Evolutionary conservation across 1,284 basidiomycete species (phyloP).

Genomic region (Cryptococcus wingfieldii): DNA sequence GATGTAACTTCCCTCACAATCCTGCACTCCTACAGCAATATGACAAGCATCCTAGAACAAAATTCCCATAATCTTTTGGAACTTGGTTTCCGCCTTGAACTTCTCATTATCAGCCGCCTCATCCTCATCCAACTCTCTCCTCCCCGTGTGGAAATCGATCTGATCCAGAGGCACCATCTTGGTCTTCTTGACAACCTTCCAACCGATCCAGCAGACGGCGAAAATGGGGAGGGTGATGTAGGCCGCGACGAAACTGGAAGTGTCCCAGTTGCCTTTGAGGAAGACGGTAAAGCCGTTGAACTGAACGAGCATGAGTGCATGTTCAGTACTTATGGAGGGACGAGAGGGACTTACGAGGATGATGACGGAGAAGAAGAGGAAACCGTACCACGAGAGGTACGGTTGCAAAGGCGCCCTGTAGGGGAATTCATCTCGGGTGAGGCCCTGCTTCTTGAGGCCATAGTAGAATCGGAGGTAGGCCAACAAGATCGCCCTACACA

Average conservation of each 20-base stretch:
- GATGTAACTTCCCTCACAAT: not conserved
- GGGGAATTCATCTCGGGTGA: slow-evolving; percentile 55
- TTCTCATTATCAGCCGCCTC: slow-evolving; percentile 46
- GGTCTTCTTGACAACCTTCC: slow-evolving; percentile 58
- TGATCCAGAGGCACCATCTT: slow-evolving; percentile 54
- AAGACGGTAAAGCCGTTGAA: slow-evolving; percentile 54
- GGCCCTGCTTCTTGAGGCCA: slow-evolving; percentile 58
- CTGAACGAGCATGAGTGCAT: slow-evolving; percentile 1
- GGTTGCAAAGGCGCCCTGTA: slow-evolving; percentile 60
- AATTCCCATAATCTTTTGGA: slow-evolving; percentile 20
- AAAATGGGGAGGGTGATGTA: slow-evolving; percentile 58
- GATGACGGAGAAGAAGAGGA: slow-evolving; percentile 16
- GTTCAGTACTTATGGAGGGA: not conserved
- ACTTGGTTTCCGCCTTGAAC: slow-evolving; percentile 22
- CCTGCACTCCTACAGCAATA: not conserved
- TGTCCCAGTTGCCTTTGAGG: slow-evolving; percentile 57
- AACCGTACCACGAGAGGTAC: slow-evolving; percentile 46
- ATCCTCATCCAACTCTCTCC: slow-evolving; percentile 60
- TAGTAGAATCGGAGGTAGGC: slow-evolving; percentile 71
- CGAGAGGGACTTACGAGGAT: slow-evolving; percentile 8
- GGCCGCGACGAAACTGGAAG: slow-evolving; percentile 42
- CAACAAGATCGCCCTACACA: slow-evolving; percentile 58
- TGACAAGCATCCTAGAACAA: slow-evolving; percentile 25
- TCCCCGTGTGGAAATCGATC: slow-evolving; percentile 64
- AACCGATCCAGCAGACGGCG: slow-evolving; percentile 57